Evolutionary conservation across 495 filamentous ascomycete genomes (phyloP).

Genomic region (Penicillium canariense): DNA sequence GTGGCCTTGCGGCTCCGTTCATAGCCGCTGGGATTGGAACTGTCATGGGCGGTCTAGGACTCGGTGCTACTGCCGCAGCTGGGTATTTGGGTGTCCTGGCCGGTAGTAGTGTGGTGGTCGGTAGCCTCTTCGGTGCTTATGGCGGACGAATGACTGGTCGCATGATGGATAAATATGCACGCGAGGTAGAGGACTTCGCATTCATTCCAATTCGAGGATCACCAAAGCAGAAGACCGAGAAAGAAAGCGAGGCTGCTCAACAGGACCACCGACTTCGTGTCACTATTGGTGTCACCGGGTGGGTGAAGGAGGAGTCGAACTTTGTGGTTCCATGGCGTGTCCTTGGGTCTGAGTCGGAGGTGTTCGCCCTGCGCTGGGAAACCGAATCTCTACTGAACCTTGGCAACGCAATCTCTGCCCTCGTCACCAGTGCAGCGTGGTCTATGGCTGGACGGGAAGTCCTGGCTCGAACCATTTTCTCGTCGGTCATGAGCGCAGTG

Average conservation of each 20-base stretch:
- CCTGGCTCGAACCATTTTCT: conserved; percentile 73
- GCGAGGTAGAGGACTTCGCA: conserved; percentile 84
- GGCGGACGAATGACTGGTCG: conserved; percentile 79
- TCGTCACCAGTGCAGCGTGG: conserved; percentile 78
- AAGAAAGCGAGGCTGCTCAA: conserved; percentile 42
- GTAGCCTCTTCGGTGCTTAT: conserved; percentile 85
- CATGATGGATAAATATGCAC: conserved; percentile 84
- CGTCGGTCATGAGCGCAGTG: conserved; percentile 63
- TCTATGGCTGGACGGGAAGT: conserved; percentile 73
- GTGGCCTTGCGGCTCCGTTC: conserved; percentile 77
- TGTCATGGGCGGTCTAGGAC: conserved; percentile 75
- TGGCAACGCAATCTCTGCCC: conserved; percentile 67
- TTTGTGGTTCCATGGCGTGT: conserved; percentile 73
- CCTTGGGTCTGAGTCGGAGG: conserved; percentile 66
- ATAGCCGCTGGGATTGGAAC: conserved; percentile 80
- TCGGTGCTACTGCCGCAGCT: conserved; percentile 76
- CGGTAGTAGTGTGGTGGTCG: conserved; percentile 72
- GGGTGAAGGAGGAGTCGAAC: conserved; percentile 70
- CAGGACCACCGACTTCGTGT: conserved; percentile 72
- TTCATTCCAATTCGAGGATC: conserved; percentile 69
- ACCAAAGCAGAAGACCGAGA: conserved; percentile 37
- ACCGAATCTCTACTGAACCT: conserved; percentile 72
- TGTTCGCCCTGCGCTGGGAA: conserved; percentile 86
- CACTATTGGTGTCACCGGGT: conserved; percentile 79
- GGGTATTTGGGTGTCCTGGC: conserved; percentile 76